phyloP scores from a whole-genome alignment of 2,329 filamentous ascomycete genomes.

The Parastagonospora nodorum region DNA sequence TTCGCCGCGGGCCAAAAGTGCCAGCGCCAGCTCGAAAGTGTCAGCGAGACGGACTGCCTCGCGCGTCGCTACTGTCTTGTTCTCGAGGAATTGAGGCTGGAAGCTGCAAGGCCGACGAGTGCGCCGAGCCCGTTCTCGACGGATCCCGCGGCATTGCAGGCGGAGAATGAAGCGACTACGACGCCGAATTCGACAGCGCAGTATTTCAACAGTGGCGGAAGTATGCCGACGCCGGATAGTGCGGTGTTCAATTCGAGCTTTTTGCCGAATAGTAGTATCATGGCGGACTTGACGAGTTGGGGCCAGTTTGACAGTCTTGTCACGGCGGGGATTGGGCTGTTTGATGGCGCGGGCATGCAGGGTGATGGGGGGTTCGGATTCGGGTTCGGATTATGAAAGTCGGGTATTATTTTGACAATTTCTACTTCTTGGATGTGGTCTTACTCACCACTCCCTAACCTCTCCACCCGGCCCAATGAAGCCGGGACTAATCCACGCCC shows the following conservation, averaged over 20 bases:
- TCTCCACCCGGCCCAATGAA: slow-evolving; percentile 71
- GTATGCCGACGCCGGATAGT: slow-evolving; percentile 39
- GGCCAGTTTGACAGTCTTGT: slow-evolving; percentile 47
- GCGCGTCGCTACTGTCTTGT: slow-evolving; percentile 57
- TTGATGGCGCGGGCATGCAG: slow-evolving; percentile 33
- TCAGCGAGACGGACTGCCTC: slow-evolving; percentile 40
- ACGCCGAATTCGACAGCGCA: neutral
- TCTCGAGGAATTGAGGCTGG: slow-evolving; percentile 57
- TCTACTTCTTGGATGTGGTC: no score
- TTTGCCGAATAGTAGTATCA: slow-evolving; percentile 28
- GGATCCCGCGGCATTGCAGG: neutral
- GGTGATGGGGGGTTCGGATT: slow-evolving; percentile 15
- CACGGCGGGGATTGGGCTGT: slow-evolving; percentile 39
- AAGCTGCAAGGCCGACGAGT: slow-evolving; percentile 41
- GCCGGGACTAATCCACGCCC: slow-evolving; percentile 68
- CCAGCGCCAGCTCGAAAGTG: slow-evolving; percentile 42
- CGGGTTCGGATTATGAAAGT: slow-evolving; percentile 1
- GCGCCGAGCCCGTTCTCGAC: neutral
- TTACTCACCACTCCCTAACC: slow-evolving; percentile 73
- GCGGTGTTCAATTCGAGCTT: slow-evolving; percentile 27
- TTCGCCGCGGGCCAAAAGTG: slow-evolving; percentile 52
- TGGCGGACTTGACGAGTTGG: slow-evolving; percentile 46
- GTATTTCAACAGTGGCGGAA: slow-evolving; percentile 15
- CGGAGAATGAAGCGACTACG: neutral
- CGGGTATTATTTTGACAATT: neutral